These are phyloP conservation scores for Didymella segeticola DNA, from an alignment of 2,329 filamentous ascomycete genomes.

Conservation along the genomic window DNA sequence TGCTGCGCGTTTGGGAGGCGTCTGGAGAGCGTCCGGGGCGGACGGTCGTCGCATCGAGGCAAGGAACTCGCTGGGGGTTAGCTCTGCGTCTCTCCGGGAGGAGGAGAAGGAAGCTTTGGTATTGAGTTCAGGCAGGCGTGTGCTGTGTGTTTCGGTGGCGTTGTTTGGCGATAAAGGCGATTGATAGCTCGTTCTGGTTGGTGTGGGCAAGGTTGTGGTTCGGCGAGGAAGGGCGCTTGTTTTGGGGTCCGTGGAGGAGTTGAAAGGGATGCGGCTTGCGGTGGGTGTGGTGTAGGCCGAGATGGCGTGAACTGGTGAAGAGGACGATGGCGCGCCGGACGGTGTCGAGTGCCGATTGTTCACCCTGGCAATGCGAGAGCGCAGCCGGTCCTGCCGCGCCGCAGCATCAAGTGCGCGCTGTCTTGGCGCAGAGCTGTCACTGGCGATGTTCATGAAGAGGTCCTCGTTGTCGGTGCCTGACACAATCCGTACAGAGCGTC, in stretches of 20 bases:
- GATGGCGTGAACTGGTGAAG: constrained; percentile 32
- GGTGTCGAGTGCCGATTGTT: constrained; percentile 47
- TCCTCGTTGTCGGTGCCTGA: constrained; percentile 41
- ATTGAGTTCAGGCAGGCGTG: constrained; percentile 38
- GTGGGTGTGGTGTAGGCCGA: constrained; percentile 35
- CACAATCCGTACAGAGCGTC: constrained; percentile 18
- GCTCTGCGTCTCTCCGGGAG: constrained; percentile 35
- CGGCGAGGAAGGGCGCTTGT: constrained; percentile 35
- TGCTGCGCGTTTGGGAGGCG: constrained; percentile 41
- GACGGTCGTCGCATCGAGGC: constrained; percentile 44
- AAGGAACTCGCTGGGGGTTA: constrained; percentile 45
- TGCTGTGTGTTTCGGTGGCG: constrained; percentile 29
- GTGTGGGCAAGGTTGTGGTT: constrained; percentile 41
- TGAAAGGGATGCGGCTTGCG: constrained; percentile 36
- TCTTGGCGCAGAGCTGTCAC: constrained; percentile 42
- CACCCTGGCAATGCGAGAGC: constrained; percentile 48
- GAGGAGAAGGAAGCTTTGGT: constrained; percentile 40
- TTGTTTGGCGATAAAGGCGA: constrained; percentile 38
- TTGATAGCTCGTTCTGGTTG: constrained; percentile 34
- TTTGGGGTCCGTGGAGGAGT: constrained; percentile 33
- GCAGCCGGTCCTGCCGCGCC: constrained; percentile 33
- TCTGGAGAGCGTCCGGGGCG: constrained; percentile 38
- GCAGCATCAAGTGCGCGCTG: constrained; percentile 34
- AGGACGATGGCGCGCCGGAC: constrained; percentile 36
- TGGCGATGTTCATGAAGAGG: constrained; percentile 53